Evolutionary conservation across 78 protist genomes (phyloP), one percentile per base, ranked within the genome.

Genomic region (Cavenderia fasciculata): DNA sequence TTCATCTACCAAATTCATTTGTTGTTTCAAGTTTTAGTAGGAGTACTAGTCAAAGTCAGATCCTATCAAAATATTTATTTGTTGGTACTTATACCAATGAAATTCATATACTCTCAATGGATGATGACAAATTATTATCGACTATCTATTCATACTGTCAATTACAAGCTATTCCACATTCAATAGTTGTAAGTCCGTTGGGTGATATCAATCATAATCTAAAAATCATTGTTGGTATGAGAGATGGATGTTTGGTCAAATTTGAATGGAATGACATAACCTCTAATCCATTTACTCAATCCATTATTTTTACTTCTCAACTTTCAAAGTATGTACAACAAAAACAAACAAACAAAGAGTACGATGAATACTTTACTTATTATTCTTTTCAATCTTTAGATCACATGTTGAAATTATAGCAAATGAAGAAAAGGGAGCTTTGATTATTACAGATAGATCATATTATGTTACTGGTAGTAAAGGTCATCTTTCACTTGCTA

Each of bases 391-490:
- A 2, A 31, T 79, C 10, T 79, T 76, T 40, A 62, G 40, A 54
- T 56, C 63, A 68, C 90, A 54, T 14, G 34, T 82, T 8, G 31
- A 27, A 56, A 21, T 82, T 2, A 27, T n/a, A 25, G 18, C 76
- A 14, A 44, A 51, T 1, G 2, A 41, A 16, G 43, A 79, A 19
- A 51, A 68, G 3, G 78, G 76, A 29, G 69, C 74, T 11, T 29
- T 82, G 0, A 25, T 82, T 4, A 38, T 41, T 7, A 51, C 76
- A 2, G 66, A 68, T 29, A 25, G 36, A 36, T 34, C 57, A 0
- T 82, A 82, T 31, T 82, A 82, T 57, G 11, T 82, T 4, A 82
- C 90, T 2, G 38, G 47, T 29, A 69, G 25, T 18, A 82, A 82
- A 54, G 33, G 44, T 36, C 90, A 82, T 41, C 29, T 54, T 14